Conservation (phyloP, 768 basidiomycete genomes). For the Clathrus columnatus region DNA sequence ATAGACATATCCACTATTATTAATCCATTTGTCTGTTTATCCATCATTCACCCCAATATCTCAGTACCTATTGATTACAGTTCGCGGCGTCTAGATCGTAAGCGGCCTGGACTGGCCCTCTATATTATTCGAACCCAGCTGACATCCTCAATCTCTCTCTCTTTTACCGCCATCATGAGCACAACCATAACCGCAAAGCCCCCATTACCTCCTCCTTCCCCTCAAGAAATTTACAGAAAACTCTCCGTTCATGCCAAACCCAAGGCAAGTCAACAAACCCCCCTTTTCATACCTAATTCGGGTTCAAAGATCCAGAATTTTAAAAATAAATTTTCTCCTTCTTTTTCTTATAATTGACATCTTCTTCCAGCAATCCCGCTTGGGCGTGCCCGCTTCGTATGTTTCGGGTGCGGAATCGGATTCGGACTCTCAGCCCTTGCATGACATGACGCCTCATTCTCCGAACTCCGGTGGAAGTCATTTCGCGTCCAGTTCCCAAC, state of each 20-base stretch:
- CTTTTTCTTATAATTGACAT: slow-evolving; percentile 14
- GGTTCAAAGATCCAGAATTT: slow-evolving; percentile 5
- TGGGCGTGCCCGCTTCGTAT: slow-evolving; percentile 22
- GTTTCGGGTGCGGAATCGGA: slow-evolving; percentile 80
- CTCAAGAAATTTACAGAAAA: slow-evolving; percentile 81
- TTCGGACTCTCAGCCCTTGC: slow-evolving; percentile 58
- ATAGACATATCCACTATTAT: no score
- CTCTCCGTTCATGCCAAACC: slow-evolving; percentile 63
- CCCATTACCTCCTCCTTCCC: slow-evolving; percentile 59
- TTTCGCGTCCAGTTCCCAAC: slow-evolving; percentile 30
- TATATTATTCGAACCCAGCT: slow-evolving; percentile 16
- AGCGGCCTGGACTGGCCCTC: slow-evolving; percentile 26
- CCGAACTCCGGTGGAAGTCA: slow-evolving; percentile 19
- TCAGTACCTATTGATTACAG: no score
- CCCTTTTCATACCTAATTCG: neutral
- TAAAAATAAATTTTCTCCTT: neutral
- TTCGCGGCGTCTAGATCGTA: neutral
- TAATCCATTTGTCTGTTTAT: no score
- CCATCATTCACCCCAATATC: no score
- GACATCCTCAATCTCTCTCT: neutral
- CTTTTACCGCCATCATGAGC: slow-evolving; percentile 17
- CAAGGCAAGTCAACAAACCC: slow-evolving; percentile 22
- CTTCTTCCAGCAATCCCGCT: slow-evolving; percentile 22
- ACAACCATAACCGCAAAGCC: slow-evolving; percentile 12
- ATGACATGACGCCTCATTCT: slow-evolving; percentile 28